Percentiles rank a stretch among this genome's conserved stretches.
phyloP scores from a whole-genome alignment of 1,284 basidiomycete genomes.

The Apiotrichum gamsii region DNA sequence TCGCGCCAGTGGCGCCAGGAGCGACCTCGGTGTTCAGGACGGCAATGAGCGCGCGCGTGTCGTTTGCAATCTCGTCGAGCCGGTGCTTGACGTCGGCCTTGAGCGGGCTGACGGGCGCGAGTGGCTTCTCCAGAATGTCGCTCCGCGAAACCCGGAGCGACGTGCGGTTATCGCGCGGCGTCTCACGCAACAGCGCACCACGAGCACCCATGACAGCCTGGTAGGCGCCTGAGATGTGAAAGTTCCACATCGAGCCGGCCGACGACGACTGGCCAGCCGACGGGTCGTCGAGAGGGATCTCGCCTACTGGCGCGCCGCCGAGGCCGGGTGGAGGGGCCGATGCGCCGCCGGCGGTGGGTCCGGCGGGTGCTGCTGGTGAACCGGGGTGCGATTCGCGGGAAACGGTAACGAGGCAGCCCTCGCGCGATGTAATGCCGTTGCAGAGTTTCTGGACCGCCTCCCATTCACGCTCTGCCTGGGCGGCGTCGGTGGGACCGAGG shows the following conservation, averaged over 20 bases:
- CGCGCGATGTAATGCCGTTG: slow-evolving; percentile 68
- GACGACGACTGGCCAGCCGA: not conserved
- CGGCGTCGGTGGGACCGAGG: slow-evolving; percentile 14
- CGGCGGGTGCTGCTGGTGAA: not conserved
- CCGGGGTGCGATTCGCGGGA: slow-evolving; percentile 51
- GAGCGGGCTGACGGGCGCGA: slow-evolving; percentile 60
- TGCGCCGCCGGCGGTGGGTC: slow-evolving; percentile 1
- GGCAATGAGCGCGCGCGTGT: slow-evolving; percentile 80
- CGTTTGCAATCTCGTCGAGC: slow-evolving; percentile 85
- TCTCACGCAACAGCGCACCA: slow-evolving; percentile 80
- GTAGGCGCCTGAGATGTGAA: slow-evolving; percentile 83
- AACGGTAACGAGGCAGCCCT: slow-evolving; percentile 75
- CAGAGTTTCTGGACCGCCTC: slow-evolving; percentile 75
- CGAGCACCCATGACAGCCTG: slow-evolving; percentile 88
- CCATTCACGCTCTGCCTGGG: slow-evolving; percentile 38
- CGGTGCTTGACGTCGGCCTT: slow-evolving; percentile 79
- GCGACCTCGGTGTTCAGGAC: slow-evolving; percentile 52
- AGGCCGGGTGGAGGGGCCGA: not conserved
- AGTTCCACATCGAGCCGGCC: slow-evolving; percentile 58
- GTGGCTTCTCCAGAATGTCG: slow-evolving; percentile 81
- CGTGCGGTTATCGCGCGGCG: slow-evolving; percentile 76
- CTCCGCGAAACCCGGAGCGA: slow-evolving; percentile 84
- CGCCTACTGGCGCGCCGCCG: not conserved
- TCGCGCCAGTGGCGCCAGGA: slow-evolving; percentile 21
- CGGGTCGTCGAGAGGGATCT: not conserved